Evolutionary conservation across 768 basidiomycete species (phyloP).

Genomic region (Xerocomus brunneocitrinus): DNA sequence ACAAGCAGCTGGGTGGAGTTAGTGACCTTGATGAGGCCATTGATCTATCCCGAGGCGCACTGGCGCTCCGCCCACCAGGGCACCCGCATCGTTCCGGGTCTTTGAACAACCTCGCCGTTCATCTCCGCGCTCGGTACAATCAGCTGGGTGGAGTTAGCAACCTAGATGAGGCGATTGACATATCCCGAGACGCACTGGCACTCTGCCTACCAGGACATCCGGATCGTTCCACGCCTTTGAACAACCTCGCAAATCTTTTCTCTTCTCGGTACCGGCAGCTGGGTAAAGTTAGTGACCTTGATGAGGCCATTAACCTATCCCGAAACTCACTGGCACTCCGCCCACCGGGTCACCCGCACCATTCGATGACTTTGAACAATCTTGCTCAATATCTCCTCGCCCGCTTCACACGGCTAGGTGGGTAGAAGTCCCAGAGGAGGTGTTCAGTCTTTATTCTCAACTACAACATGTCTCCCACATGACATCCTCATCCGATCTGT

Average conservation of each 20-base stretch:
- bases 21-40: not conserved
- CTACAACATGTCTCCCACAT: not conserved
- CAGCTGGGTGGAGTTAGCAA: not conserved
- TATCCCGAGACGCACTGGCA: not conserved
- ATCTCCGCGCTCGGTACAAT: not conserved
- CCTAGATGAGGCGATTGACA: not conserved
- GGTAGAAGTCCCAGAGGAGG: not conserved
- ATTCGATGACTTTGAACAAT: not conserved
- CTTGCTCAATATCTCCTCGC: not conserved
- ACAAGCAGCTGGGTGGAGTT: not conserved
- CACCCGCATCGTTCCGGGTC: not conserved
- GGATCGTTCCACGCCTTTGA: not conserved
- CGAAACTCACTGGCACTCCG: not conserved
- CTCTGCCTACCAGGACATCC: not conserved
- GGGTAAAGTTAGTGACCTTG: not conserved
- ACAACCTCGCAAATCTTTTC: not conserved
- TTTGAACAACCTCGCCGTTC: not conserved
- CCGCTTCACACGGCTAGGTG: not conserved
- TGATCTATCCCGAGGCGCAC: not conserved
- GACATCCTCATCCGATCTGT: not conserved
- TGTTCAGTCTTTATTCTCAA: not conserved
- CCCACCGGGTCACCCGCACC: not conserved
- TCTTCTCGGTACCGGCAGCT: no score
- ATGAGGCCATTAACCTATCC: no score
- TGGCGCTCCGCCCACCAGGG: not conserved